Conservation (phyloP, 257 asterid species). For the Verbena officinalis region DNA sequence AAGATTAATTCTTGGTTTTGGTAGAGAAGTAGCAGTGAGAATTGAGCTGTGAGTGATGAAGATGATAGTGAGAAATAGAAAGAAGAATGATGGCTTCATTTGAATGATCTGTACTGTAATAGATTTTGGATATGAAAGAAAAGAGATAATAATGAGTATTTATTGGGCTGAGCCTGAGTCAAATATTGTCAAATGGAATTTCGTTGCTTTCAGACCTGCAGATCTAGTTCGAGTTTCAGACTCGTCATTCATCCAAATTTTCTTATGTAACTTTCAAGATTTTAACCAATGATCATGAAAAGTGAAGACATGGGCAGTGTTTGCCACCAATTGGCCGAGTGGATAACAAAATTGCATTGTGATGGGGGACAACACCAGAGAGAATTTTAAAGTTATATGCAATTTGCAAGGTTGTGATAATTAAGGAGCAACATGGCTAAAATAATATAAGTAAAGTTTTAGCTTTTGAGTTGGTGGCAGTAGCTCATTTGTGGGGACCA, state of each 20-base stretch:
- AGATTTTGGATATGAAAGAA: constrained; percentile 21
- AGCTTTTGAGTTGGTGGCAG: background rate
- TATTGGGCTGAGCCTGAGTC: too few relatives aligned
- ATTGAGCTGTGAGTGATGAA: background rate
- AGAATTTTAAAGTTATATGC: background rate
- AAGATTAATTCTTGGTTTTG: background rate
- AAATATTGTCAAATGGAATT: too few relatives aligned
- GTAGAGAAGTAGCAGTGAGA: constrained; percentile 1
- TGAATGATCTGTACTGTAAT: background rate
- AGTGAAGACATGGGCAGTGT: background rate
- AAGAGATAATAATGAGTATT: constrained; percentile 14
- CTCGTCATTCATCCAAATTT: too few relatives aligned
- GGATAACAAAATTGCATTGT: constrained; percentile 1
- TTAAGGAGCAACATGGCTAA: background rate
- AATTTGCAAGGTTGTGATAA: background rate
- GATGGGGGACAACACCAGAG: background rate
- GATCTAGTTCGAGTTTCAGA: too few relatives aligned
- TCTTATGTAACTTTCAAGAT: too few relatives aligned
- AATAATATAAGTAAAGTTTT: background rate
- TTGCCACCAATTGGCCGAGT: too few relatives aligned
- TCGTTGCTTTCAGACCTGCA: too few relatives aligned
- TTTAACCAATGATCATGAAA: background rate
- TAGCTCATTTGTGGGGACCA: background rate
- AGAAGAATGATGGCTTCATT: constrained; percentile 36
- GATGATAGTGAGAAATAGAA: constrained; percentile 28